Percentiles rank a stretch among this genome's conserved stretches.
These are phyloP conservation scores for Erysimum pusillum DNA, from an alignment of 441 rosid genomes.

Conservation along the genomic window DNA sequence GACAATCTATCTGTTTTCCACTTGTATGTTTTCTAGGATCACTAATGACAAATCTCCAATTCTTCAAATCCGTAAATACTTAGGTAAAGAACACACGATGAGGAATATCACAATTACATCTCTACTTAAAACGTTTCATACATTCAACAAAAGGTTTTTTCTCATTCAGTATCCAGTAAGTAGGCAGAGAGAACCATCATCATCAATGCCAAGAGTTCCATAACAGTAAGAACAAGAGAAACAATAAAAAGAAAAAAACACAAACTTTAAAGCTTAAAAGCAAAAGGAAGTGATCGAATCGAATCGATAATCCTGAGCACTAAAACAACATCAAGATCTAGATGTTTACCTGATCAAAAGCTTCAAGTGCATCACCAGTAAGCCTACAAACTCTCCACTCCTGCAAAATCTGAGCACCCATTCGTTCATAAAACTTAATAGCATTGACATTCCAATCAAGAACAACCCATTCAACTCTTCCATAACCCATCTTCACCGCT, in stretches of 20 bases:
- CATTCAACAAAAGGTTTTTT: slow-evolving; percentile 13
- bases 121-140: neutral
- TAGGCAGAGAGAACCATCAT: neutral
- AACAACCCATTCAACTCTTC: slow-evolving; percentile 89
- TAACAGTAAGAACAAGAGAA: neutral
- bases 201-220: slow-evolving; percentile 33
- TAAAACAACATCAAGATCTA: slow-evolving; percentile 16
- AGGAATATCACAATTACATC: slow-evolving; percentile 2
- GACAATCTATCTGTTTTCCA: neutral
- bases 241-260: too few species aligned
- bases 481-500: slow-evolving; percentile 90
- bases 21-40: neutral
- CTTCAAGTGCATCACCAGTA: slow-evolving; percentile 76
- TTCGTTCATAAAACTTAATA: slow-evolving; percentile 78
- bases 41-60: neutral
- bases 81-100: neutral
- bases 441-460: slow-evolving; percentile 93
- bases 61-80: neutral
- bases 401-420: slow-evolving; percentile 83
- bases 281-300: neutral
- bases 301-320: neutral
- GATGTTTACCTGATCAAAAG: slow-evolving; percentile 53
- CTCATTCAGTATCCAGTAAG: slow-evolving; percentile 10
- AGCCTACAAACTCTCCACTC: slow-evolving; percentile 90
- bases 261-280: neutral